phyloP scores from a whole-genome alignment of 148 eudicot genomes.

The Camellia granthamiana region DNA sequence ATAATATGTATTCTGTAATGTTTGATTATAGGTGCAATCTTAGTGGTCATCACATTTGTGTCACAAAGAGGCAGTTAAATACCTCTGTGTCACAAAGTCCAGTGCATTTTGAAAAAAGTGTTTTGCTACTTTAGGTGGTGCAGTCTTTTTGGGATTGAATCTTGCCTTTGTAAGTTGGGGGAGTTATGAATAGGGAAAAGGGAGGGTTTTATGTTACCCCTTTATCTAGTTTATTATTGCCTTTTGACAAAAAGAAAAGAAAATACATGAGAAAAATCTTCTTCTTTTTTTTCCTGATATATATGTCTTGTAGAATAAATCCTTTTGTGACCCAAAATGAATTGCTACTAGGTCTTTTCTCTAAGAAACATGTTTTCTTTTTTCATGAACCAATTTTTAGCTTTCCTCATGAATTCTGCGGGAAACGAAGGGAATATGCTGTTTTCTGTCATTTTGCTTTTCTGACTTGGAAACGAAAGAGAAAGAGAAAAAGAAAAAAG shows the following conservation, averaged over 20 bases:
- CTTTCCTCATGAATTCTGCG: background rate
- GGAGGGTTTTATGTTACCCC: background rate
- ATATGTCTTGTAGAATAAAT: background rate
- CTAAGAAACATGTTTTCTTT: background rate
- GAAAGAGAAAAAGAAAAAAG: background rate
- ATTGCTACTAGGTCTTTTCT: too few species aligned
- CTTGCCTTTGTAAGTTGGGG: constrained; percentile 3
- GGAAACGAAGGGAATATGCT: background rate
- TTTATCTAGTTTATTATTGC: background rate
- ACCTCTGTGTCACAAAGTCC: too few species aligned
- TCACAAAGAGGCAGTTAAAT: too few species aligned
- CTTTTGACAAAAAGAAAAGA: background rate
- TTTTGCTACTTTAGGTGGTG: background rate
- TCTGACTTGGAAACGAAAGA: background rate
- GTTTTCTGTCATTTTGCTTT: constrained; percentile 2
- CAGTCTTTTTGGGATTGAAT: background rate
- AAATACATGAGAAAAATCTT: background rate
- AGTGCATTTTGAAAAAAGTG: too few species aligned
- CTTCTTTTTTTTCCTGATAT: background rate
- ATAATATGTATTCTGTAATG: too few species aligned
- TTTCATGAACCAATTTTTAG: background rate
- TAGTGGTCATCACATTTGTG: too few species aligned
- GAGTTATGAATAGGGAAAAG: background rate
- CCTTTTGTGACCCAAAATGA: background rate
- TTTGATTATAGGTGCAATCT: too few species aligned